Evolutionary conservation across 805 yeast genomes (phyloP).

Genomic region (Lipomyces spencermartinsiae): DNA sequence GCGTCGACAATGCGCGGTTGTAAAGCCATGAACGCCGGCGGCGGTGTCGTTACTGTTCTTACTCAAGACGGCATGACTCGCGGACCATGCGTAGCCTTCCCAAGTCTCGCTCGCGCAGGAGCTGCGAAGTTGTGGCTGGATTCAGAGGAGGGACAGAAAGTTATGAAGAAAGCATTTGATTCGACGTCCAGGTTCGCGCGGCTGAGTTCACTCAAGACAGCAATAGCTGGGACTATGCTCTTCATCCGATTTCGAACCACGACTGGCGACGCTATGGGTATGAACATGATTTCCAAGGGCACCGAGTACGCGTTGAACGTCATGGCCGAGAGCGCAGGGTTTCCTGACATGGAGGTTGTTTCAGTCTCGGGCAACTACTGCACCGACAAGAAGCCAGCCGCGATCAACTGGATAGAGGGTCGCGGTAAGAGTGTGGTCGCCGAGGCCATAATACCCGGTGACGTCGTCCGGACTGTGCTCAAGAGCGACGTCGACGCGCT

Average conservation of each 20-base stretch:
- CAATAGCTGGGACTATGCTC: constrained; percentile 89
- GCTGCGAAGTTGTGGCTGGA: constrained; percentile 95
- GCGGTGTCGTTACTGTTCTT: constrained; percentile 90
- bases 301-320: constrained; percentile 83
- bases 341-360: constrained; percentile 90
- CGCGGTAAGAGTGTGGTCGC: constrained; percentile 98
- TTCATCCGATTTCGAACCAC: constrained; percentile 96
- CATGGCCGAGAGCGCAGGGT: constrained; percentile 88
- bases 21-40: constrained; percentile 96
- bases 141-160: constrained; percentile 87
- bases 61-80: constrained; percentile 99
- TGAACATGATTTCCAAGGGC: constrained; percentile 99
- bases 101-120: constrained; percentile 84
- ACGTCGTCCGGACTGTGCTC: constrained; percentile 77
- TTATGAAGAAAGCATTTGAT: constrained; percentile 86
- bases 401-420: constrained; percentile 99
- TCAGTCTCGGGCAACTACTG: constrained; percentile 98
- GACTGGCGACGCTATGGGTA: constrained; percentile 99
- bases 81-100: constrained; percentile 96
- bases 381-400: constrained; percentile 97
- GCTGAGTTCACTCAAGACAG: constrained; percentile 86
- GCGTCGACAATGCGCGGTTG: constrained; percentile 99
- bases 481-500: constrained; percentile 92
- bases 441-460: constrained; percentile 87
- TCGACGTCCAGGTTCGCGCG: constrained; percentile 98